A percentile compares a stretch with the other conserved stretches of the same genome.
These are phyloP conservation scores for Arachis stenosperma DNA, from an alignment of 306 rosid genomes.

Conservation along the genomic window DNA sequence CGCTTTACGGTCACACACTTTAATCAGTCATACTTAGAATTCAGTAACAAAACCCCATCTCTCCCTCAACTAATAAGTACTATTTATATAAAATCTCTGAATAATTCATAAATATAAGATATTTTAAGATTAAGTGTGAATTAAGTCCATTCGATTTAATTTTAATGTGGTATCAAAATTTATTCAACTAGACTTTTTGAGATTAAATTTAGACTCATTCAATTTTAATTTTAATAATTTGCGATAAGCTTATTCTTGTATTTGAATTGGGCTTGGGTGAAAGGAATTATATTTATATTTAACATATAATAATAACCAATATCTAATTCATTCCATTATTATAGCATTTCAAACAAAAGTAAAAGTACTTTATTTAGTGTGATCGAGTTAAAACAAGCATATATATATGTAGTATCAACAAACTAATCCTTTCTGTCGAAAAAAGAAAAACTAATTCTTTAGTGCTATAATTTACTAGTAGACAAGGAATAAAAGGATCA, in stretches of 20 bases:
- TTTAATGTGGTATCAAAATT: no score
- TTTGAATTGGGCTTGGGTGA: not conserved
- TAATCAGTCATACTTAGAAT: slow-evolving; percentile 71
- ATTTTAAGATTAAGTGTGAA: no score
- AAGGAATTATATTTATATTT: not conserved
- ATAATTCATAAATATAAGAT: no score
- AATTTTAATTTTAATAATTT: no score
- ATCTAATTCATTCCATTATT: not conserved
- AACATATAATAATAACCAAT: not conserved
- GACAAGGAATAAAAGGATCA: no score
- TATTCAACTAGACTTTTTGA: no score
- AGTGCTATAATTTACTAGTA: not conserved
- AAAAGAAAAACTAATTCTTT: not conserved
- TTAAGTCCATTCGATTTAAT: no score
- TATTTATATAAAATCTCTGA: no score
- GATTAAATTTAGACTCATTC: no score
- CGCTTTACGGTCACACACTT: slow-evolving; percentile 66
- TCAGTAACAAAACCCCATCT: slow-evolving; percentile 67
- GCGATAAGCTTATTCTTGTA: not conserved
- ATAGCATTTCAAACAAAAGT: not conserved
- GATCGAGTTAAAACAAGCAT: not conserved
- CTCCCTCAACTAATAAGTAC: not conserved
- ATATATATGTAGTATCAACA: no score
- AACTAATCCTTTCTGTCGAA: not conserved
- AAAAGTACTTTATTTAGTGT: not conserved